Evolutionary conservation across 176 grass and related monocot genomes (phyloP).

Genomic region (Lolium multiflorum): DNA sequence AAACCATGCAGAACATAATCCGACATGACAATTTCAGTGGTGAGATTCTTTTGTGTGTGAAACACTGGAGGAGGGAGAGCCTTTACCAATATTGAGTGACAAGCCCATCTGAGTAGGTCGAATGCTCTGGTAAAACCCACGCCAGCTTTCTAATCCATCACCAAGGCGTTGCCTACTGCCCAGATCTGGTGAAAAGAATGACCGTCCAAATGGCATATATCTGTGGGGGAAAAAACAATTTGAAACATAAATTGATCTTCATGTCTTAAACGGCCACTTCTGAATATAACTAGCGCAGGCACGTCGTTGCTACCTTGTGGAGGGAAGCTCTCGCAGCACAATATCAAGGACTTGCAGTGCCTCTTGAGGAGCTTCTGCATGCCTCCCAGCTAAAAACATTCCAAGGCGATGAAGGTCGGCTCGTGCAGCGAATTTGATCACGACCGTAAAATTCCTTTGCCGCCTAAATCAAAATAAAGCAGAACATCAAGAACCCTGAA

Average conservation of each 20-base stretch:
- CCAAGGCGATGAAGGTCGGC: slow-evolving; percentile 70
- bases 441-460: slow-evolving; percentile 64
- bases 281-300: background rate
- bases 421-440: slow-evolving; percentile 72
- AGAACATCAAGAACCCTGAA: background rate
- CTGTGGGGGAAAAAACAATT: slow-evolving; percentile 40
- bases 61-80: background rate
- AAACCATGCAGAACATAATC: background rate
- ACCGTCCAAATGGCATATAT: slow-evolving; percentile 66
- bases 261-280: background rate
- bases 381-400: slow-evolving; percentile 72
- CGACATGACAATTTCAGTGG: background rate
- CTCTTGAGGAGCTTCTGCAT: slow-evolving; percentile 79
- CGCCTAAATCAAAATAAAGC: slow-evolving; percentile 47
- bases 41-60: background rate
- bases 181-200: slow-evolving; percentile 76
- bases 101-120: slow-evolving; percentile 92
- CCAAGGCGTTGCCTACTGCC: slow-evolving; percentile 69
- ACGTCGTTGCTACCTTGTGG: slow-evolving; percentile 48
- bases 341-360: slow-evolving; percentile 92
- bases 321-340: slow-evolving; percentile 81
- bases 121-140: slow-evolving; percentile 92
- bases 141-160: slow-evolving; percentile 90
- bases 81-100: slow-evolving; percentile 84
- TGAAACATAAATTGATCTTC: background rate